Evolutionary conservation across 345 rosid species (phyloP).

Genomic region (Camelina neglecta): DNA sequence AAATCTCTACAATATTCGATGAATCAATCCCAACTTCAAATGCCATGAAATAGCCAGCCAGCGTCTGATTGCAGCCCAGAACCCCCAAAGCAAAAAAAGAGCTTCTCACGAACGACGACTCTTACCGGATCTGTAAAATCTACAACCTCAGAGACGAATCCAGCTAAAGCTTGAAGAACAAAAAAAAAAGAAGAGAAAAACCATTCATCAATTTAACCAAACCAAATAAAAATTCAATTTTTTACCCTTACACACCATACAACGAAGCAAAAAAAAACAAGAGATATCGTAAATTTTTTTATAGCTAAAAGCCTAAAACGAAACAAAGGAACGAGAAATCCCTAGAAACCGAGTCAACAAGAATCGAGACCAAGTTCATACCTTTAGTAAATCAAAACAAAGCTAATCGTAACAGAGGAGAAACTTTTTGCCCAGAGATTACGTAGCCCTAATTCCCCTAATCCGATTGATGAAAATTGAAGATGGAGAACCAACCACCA

Average conservation of each 20-base stretch:
- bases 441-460: constrained; percentile 40
- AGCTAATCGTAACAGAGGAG: constrained; percentile 1
- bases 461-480: constrained; percentile 16
- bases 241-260: background rate
- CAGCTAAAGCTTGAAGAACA: constrained; percentile 14
- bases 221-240: background rate
- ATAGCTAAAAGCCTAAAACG: constrained; percentile 23
- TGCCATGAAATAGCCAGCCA: constrained; percentile 65
- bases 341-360: background rate
- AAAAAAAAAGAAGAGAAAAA: constrained; percentile 5
- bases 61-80: constrained; percentile 1
- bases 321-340: constrained; percentile 30
- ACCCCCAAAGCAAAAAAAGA: constrained; percentile 18
- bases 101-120: constrained; percentile 24
- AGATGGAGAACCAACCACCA: constrained; percentile 24
- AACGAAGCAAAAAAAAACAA: background rate
- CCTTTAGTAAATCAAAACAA: constrained; percentile 25
- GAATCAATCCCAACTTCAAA: constrained; percentile 41
- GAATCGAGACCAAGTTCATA: constrained; percentile 7
- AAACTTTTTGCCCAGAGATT: constrained; percentile 29
- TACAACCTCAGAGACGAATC: constrained; percentile 29
- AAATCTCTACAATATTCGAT: constrained; percentile 28
- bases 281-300: constrained; percentile 8
- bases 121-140: constrained; percentile 32
- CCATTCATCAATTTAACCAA: constrained; percentile 10